These are phyloP conservation scores for Dactylis glomerata DNA, from an alignment of 176 grass and related monocot genomes.

Conservation along the genomic window DNA sequence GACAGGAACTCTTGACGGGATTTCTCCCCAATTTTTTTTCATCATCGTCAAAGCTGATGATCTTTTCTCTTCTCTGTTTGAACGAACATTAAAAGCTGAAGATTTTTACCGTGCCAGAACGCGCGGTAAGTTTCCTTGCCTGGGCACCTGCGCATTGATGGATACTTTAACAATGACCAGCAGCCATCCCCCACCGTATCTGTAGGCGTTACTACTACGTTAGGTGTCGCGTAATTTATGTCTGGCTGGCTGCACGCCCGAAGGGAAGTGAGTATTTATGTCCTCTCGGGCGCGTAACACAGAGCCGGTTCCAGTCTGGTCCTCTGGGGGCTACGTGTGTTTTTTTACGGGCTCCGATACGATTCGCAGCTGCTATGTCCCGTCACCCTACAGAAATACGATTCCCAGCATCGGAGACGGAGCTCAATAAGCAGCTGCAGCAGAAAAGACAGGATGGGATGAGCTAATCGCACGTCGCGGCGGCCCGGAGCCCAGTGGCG, in stretches of 20 bases:
- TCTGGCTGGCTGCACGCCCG: conserved; percentile 22
- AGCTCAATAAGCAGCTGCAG: too few species aligned
- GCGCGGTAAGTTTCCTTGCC: conserved; percentile 26
- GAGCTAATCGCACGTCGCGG: neutral
- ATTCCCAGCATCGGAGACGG: neutral
- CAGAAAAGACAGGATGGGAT: neutral
- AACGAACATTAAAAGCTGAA: neutral
- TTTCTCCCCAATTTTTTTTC: neutral
- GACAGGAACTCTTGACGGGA: neutral
- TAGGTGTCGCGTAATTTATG: conserved; percentile 16
- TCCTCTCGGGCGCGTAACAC: conserved; percentile 2
- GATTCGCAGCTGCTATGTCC: neutral
- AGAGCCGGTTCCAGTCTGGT: neutral
- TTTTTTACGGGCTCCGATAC: conserved; percentile 19
- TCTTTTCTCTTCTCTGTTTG: neutral
- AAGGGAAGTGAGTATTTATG: conserved; percentile 29
- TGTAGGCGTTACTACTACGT: neutral
- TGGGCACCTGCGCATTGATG: conserved; percentile 15
- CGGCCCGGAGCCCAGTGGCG: neutral
- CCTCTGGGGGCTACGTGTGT: conserved; percentile 34
- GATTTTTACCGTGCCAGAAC: conserved; percentile 18
- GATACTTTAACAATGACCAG: conserved; percentile 48
- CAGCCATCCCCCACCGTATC: neutral
- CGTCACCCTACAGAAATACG: neutral
- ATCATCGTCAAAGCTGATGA: neutral